phyloP scores from a whole-genome alignment of 495 filamentous ascomycete species.

The Penicillium malachiteum region DNA sequence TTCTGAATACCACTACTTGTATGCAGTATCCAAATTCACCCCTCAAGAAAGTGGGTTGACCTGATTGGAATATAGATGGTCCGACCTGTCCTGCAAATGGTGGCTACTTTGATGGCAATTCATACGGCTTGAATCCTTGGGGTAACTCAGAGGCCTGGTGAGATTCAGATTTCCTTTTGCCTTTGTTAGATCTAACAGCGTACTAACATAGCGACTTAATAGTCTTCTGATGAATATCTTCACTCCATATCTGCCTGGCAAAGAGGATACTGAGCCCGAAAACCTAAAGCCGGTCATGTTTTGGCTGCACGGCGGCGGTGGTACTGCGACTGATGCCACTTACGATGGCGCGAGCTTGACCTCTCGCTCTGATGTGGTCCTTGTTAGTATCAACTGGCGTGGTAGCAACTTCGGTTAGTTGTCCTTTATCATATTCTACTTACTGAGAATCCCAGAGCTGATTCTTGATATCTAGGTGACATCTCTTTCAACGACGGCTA shows the following conservation, averaged over 20 bases:
- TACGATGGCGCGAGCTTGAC: neutral
- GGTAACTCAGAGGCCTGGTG: too few species aligned
- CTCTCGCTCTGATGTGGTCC: neutral
- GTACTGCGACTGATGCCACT: neutral
- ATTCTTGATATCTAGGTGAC: neutral
- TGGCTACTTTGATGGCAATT: neutral
- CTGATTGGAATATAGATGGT: too few species aligned
- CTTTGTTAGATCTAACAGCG: too few species aligned
- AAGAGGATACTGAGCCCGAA: neutral
- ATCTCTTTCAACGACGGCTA: neutral
- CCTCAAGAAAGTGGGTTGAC: too few species aligned
- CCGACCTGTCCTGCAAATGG: too few species aligned
- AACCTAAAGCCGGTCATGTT: neutral
- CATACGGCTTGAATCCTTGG: neutral
- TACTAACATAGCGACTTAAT: too few species aligned
- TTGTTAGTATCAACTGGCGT: neutral
- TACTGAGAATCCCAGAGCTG: neutral
- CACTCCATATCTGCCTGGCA: neutral
- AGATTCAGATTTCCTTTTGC: too few species aligned
- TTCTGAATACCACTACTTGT: neutral
- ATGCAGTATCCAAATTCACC: neutral
- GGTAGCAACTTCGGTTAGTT: too few species aligned
- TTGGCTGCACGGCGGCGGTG: neutral
- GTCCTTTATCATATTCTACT: too few species aligned
- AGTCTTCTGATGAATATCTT: neutral